Evolutionary conservation across 306 rosid genomes (phyloP).

Genomic region (Glycine soja): DNA sequence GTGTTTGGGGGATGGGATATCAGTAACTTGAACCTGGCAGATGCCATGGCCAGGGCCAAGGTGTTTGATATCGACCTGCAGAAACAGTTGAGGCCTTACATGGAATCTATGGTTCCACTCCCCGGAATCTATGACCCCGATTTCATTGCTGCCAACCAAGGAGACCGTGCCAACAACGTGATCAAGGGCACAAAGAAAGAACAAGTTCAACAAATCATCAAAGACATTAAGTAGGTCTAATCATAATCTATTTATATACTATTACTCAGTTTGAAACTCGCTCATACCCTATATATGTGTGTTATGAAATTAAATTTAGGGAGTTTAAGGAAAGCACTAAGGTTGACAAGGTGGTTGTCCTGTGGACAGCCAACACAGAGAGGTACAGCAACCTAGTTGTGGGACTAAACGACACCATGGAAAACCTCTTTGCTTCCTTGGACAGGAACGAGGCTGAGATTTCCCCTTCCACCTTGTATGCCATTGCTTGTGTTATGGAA

Average conservation of each 20-base stretch:
- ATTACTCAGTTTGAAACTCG: conserved; percentile 25
- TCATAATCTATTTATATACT: background rate
- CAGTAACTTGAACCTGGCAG: conserved; percentile 90
- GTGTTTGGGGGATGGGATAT: conserved; percentile 99
- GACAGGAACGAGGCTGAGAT: conserved; percentile 92
- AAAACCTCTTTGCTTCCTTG: conserved; percentile 78
- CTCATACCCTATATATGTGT: background rate
- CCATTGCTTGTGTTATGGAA: conserved; percentile 84
- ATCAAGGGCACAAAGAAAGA: conserved; percentile 91
- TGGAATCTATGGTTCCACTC: conserved; percentile 97
- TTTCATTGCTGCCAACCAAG: conserved; percentile 97
- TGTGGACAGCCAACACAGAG: conserved; percentile 99
- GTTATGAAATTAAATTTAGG: conserved; percentile 48
- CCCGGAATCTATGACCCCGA: conserved; percentile 94
- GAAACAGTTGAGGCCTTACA: conserved; percentile 91
- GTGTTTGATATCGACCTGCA: conserved; percentile 94
- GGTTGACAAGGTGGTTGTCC: conserved; percentile 90
- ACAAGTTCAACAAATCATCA: conserved; percentile 81
- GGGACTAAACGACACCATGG: conserved; percentile 89
- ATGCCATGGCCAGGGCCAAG: conserved; percentile 92
- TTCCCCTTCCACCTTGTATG: conserved; percentile 93
- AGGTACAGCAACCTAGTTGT: conserved; percentile 83
- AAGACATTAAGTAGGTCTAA: conserved; percentile 72
- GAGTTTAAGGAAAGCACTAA: conserved; percentile 86
- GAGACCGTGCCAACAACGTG: conserved; percentile 85